Evolutionary conservation across 768 basidiomycete genomes (phyloP), one percentile per base, ranked within the genome.

Genomic region (Chalciporus piperatus): DNA sequence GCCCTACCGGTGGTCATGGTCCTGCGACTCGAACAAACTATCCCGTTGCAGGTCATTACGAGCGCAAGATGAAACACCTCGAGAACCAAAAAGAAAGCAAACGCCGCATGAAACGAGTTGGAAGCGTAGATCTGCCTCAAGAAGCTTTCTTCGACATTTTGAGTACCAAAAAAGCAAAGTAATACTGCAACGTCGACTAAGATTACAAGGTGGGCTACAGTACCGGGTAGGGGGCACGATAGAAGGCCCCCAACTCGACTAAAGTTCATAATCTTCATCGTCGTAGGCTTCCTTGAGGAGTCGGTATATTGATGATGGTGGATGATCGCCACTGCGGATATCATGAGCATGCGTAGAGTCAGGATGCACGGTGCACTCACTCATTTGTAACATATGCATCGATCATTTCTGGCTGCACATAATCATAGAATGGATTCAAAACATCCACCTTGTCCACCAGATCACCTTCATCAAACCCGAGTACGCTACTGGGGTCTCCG

Each of bases 381-480:
- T 98, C 91, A 59, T 99, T 98, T 12, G 94, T 98, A 61, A 99
- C 90, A 69, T 91, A 96, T 12, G 92, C 88, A 64, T 93, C 88
- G 49, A 99, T 83, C 57, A 98, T 72, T 65, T 98, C 94, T 19
- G 94, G 94, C 47, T 84, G 79, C 37, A 99, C 89, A 70, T 96
- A 95, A 71, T 99, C 97, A 66, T 89, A 98, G 67, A 90, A 92
- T n/a, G 95, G 94, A 66, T 95, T 96, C 41, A 95, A 74, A 9
- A 96, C 92, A 59, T 97, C 92, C 13, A 95, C 92, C 59, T 88
- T 89, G 56, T 94, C 88, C 38, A 89, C 83, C 7, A 92, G 72
- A 58, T 81, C 77, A 1, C 87, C 89, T 58, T 91, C 89, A 55
- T 91, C 83, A 56, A 88, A 91, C 28, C 82, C 86, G 37, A 72